These are phyloP conservation scores for Athelia psychrophila DNA, from an alignment of 1,284 basidiomycete species.

Conservation along the genomic window DNA sequence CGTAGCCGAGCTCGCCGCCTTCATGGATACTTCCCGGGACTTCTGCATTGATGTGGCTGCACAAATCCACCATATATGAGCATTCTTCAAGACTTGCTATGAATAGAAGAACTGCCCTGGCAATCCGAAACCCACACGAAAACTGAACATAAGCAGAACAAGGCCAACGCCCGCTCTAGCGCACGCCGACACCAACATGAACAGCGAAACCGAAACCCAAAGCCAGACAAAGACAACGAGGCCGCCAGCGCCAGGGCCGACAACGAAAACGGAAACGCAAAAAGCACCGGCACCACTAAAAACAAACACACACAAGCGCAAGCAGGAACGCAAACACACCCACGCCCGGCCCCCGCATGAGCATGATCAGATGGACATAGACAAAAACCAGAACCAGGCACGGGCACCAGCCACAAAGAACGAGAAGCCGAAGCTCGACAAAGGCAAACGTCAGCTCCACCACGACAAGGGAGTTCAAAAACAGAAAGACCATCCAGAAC, in stretches of 20 bases:
- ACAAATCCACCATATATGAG: constrained; percentile 7
- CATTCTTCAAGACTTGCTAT: neutral
- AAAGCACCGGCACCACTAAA: too few relatives aligned
- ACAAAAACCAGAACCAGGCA: constrained; percentile 76
- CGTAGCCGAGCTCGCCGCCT: constrained; percentile 89
- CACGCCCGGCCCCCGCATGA: constrained; percentile 61
- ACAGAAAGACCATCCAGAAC: constrained; percentile 29
- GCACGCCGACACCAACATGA: constrained; percentile 72
- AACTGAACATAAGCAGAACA: constrained; percentile 59
- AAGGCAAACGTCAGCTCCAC: constrained; percentile 57
- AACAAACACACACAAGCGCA: too few relatives aligned
- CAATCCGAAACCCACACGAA: constrained; percentile 66
- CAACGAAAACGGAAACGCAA: constrained; percentile 44
- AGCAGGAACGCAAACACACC: constrained; percentile 40
- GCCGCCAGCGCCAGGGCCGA: constrained; percentile 77
- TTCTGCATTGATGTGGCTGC: constrained; percentile 71
- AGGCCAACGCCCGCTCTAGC: constrained; percentile 63
- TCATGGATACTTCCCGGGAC: constrained; percentile 89
- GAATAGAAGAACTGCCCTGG: constrained; percentile 41
- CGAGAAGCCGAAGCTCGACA: constrained; percentile 74
- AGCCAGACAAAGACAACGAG: constrained; percentile 79
- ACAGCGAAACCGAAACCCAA: constrained; percentile 80
- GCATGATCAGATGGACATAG: constrained; percentile 78
- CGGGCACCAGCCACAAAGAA: constrained; percentile 78
- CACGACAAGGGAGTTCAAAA: constrained; percentile 72